phyloP scores from a whole-genome alignment of 805 yeast genomes.

The Ogataea ramenticola region DNA sequence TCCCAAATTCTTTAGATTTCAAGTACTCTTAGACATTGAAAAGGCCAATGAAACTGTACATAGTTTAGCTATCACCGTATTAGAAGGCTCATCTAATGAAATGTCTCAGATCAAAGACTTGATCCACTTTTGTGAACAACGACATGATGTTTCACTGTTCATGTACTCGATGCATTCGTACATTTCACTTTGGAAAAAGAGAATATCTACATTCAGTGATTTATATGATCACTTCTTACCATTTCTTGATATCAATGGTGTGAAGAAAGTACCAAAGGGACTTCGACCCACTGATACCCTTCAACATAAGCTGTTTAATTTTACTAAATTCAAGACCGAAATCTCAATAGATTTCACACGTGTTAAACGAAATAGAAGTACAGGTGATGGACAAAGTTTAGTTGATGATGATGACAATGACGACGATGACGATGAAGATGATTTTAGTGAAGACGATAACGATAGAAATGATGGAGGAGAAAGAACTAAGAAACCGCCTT shows the following conservation, averaged over 20 bases:
- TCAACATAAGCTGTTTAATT: background rate
- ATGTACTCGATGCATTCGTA: conserved; percentile 18
- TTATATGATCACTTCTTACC: conserved; percentile 9
- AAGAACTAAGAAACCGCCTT: no score
- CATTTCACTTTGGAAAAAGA: conserved; percentile 10
- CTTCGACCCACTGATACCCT: background rate
- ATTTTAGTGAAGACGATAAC: background rate
- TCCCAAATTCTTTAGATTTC: conserved; percentile 8
- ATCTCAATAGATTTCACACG: background rate
- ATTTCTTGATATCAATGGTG: conserved; percentile 10
- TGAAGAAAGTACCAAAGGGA: background rate
- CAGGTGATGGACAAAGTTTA: no score
- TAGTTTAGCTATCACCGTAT: conserved; percentile 6
- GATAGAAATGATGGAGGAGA: background rate
- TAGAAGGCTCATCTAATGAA: conserved; percentile 8
- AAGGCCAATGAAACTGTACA: conserved; percentile 6
- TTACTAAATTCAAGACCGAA: conserved; percentile 5
- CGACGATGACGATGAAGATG: background rate
- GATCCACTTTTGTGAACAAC: conserved; percentile 4
- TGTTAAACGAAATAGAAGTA: background rate
- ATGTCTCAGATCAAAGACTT: conserved; percentile 10
- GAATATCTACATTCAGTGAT: conserved; percentile 14
- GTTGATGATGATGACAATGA: background rate
- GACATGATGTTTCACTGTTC: conserved; percentile 17
- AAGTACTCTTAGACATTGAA: conserved; percentile 7